These are phyloP conservation scores for Trichoderma sp. DNA, from an alignment of 2,329 filamentous ascomycete species.

Conservation along the genomic window DNA sequence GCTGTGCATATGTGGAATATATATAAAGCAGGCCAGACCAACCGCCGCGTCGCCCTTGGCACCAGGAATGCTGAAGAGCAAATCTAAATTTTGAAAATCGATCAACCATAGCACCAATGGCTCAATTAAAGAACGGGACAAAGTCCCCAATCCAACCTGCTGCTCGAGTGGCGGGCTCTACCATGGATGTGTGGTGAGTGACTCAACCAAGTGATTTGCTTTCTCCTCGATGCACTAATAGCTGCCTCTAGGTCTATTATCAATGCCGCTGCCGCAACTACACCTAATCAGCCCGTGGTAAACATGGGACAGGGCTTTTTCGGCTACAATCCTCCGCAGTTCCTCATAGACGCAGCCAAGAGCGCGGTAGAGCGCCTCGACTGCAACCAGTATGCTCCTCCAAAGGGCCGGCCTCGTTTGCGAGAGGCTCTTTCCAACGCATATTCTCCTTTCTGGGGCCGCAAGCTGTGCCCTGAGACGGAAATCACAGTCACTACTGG, in stretches of 20 bases:
- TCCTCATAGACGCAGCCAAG: conserved; percentile 15
- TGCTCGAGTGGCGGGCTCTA: background rate
- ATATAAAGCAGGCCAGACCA: conserved; percentile 7
- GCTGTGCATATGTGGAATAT: background rate
- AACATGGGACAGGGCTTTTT: conserved; percentile 22
- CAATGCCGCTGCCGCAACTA: conserved; percentile 16
- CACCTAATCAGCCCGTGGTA: conserved; percentile 3
- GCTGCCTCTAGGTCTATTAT: background rate
- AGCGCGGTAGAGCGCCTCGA: conserved; percentile 10
- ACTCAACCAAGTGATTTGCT: background rate
- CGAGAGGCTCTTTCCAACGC: conserved; percentile 12
- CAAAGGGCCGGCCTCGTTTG: conserved; percentile 13
- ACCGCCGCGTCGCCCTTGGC: background rate
- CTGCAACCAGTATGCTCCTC: conserved; percentile 16
- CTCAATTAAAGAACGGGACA: conserved; percentile 3
- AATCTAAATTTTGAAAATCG: background rate
- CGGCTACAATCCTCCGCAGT: conserved; percentile 18
- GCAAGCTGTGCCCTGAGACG: background rate
- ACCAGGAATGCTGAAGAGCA: background rate
- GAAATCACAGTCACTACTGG: conserved; percentile 12
- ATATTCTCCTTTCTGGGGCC: conserved; percentile 18
- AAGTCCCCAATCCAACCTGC: conserved; percentile 16
- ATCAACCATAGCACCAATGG: background rate
- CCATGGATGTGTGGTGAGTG: conserved; percentile 12
- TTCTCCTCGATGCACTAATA: background rate